Conservation (phyloP, 495 filamentous ascomycete genomes). For the Acidomyces sp. region DNA sequence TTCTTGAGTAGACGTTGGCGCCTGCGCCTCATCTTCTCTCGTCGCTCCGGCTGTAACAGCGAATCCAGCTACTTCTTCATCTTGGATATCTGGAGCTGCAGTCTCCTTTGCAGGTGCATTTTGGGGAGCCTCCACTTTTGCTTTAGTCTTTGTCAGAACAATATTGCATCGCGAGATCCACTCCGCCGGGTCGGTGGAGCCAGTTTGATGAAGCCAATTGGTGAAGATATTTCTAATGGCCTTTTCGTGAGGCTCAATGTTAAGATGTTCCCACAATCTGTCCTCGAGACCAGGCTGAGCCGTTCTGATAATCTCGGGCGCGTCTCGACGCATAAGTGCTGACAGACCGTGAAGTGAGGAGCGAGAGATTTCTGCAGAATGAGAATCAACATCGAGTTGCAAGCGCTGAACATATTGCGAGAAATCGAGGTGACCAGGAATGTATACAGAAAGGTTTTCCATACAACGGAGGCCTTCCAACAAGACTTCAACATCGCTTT, state of each 20-base stretch:
- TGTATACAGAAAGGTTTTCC: conserved; percentile 88
- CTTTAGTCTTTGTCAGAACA: conserved; percentile 73
- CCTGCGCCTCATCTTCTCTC: conserved; percentile 46
- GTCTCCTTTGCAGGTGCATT: conserved; percentile 37
- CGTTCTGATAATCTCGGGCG: conserved; percentile 58
- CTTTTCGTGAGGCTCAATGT: conserved; percentile 58
- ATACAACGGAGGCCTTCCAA: conserved; percentile 68
- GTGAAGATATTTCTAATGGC: conserved; percentile 69
- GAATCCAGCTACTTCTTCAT: conserved; percentile 95
- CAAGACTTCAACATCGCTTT: conserved; percentile 58
- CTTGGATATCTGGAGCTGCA: conserved; percentile 61
- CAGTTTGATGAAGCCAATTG: conserved; percentile 84
- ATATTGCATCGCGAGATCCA: conserved; percentile 85
- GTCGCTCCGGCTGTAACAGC: conserved; percentile 55
- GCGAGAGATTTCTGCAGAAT: conserved; percentile 52
- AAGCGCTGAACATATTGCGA: conserved; percentile 66
- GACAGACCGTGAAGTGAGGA: conserved; percentile 80
- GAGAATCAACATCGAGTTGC: conserved; percentile 61
- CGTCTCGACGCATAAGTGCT: conserved; percentile 87
- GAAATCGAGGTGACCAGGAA: conserved; percentile 74
- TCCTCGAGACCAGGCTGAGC: conserved; percentile 73
- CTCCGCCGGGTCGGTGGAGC: conserved; percentile 55
- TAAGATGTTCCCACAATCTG: conserved; percentile 78
- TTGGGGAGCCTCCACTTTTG: conserved; percentile 38
- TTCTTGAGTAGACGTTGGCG: conserved; percentile 62